A percentile compares a stretch with the other conserved stretches of the same genome.
Conservation (phyloP, 345 rosid species). For the Eucalyptus dawsonii region DNA sequence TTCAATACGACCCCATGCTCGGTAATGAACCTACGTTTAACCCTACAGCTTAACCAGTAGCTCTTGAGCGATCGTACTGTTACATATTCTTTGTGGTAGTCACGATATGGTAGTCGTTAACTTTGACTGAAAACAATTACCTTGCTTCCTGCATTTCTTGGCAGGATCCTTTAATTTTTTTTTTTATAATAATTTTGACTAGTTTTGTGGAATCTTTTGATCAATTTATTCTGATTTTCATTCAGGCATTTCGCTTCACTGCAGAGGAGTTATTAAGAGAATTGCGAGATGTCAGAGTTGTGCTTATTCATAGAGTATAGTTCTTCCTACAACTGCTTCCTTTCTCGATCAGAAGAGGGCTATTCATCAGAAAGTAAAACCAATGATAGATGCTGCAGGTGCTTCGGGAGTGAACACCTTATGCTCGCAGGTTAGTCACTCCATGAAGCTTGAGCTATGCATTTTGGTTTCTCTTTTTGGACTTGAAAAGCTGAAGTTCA, state of each 20-base stretch:
- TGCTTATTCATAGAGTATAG: conserved; percentile 43
- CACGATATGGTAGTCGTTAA: background rate
- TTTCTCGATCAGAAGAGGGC: conserved; percentile 56
- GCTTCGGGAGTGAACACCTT: conserved; percentile 61
- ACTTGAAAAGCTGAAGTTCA: background rate
- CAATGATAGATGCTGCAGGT: conserved; percentile 78
- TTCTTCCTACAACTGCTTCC: conserved; percentile 65
- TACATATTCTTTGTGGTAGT: conserved; percentile 24
- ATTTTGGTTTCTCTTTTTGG: background rate
- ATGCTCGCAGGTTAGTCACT: conserved; percentile 47
- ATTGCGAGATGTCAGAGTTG: conserved; percentile 71
- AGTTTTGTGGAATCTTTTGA: background rate
- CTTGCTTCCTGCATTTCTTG: background rate
- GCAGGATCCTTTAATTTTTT: background rate
- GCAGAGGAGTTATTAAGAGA: conserved; percentile 69
- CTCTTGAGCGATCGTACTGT: no score
- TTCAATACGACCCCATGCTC: no score
- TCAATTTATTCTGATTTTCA: background rate
- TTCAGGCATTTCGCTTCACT: conserved; percentile 53
- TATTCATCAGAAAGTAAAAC: conserved; percentile 51
- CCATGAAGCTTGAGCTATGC: background rate
- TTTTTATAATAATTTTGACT: background rate
- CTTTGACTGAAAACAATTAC: background rate
- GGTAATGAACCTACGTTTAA: no score
- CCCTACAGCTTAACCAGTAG: no score